These are phyloP conservation scores for Hemerocallis citrina DNA, from an alignment of 106 monocot species.

Conservation along the genomic window DNA sequence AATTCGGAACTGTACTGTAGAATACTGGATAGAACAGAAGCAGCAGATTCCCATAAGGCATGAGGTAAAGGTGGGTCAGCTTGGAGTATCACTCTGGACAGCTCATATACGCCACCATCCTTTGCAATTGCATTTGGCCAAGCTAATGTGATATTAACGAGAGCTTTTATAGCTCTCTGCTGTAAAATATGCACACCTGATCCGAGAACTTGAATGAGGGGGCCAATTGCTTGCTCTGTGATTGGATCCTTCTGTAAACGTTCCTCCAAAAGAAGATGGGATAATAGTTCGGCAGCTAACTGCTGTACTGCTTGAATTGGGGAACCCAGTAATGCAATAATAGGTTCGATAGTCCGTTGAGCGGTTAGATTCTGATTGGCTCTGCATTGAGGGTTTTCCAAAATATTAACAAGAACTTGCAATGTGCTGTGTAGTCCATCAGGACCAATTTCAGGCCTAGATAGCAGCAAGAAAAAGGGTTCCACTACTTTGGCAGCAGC, in stretches of 20 bases:
- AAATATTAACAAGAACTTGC: conserved; percentile 91
- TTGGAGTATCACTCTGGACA: conserved; percentile 92
- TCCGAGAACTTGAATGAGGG: conserved; percentile 85
- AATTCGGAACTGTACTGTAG: conserved; percentile 96
- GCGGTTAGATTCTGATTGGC: conserved; percentile 59
- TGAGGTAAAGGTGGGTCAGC: conserved; percentile 77
- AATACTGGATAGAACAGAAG: conserved; percentile 72
- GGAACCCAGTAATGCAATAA: conserved; percentile 76
- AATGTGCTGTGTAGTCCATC: conserved; percentile 82
- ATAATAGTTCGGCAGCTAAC: conserved; percentile 85
- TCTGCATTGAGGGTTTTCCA: conserved; percentile 82
- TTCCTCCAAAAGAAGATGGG: conserved; percentile 85
- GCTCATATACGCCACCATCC: conserved; percentile 92
- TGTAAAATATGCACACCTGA: conserved; percentile 67
- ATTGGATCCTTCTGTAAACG: conserved; percentile 75
- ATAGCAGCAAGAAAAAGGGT: conserved; percentile 58
- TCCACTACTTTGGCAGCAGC: conserved; percentile 82
- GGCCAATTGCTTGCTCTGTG: conserved; percentile 75
- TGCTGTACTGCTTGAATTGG: conserved; percentile 81
- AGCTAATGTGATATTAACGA: conserved; percentile 57
- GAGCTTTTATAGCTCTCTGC: conserved; percentile 86
- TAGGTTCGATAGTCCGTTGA: conserved; percentile 62
- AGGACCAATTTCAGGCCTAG: conserved; percentile 65
- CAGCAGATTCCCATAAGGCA: conserved; percentile 93
- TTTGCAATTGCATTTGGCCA: conserved; percentile 99